These are phyloP conservation scores for Rhizomucor pusillus DNA, from an alignment of 371 early-diverging fungal species.

Conservation along the genomic window DNA sequence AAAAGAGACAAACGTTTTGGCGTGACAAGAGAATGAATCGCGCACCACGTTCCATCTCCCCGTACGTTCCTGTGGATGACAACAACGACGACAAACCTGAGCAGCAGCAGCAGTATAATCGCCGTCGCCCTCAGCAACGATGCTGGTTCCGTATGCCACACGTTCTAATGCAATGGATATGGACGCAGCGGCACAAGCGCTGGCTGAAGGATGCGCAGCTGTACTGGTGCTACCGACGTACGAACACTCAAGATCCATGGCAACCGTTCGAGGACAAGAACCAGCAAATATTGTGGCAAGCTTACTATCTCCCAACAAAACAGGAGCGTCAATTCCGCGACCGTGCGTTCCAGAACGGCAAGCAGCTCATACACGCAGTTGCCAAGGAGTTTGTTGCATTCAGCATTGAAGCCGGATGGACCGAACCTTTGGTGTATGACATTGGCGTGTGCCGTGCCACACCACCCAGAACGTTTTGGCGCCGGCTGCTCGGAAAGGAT, in stretches of 20 bases:
- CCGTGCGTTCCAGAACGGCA: conserved; percentile 6
- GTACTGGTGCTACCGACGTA: neutral
- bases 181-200: conserved; percentile 1
- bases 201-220: conserved; percentile 5
- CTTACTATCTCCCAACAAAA: conserved; percentile 2
- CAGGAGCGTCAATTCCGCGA: conserved; percentile 18
- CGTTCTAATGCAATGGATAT: neutral
- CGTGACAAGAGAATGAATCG: no score
- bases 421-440: conserved; percentile 22
- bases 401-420: conserved; percentile 17
- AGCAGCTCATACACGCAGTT: conserved; percentile 13
- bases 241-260: conserved; percentile 9
- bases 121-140: neutral
- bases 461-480: no score
- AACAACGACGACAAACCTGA: no score
- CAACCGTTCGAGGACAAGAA: conserved; percentile 15
- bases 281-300: conserved; percentile 18
- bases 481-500: no score
- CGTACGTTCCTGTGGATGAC: no score
- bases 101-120: neutral
- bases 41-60: no score
- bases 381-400: conserved; percentile 18
- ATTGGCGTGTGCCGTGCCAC: neutral
- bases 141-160: conserved; percentile 7
- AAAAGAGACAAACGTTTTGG: neutral